Percentiles rank a stretch among this genome's conserved stretches.
phyloP scores from a whole-genome alignment of 23 red algal species.

The Gracilariopsis chorda region DNA sequence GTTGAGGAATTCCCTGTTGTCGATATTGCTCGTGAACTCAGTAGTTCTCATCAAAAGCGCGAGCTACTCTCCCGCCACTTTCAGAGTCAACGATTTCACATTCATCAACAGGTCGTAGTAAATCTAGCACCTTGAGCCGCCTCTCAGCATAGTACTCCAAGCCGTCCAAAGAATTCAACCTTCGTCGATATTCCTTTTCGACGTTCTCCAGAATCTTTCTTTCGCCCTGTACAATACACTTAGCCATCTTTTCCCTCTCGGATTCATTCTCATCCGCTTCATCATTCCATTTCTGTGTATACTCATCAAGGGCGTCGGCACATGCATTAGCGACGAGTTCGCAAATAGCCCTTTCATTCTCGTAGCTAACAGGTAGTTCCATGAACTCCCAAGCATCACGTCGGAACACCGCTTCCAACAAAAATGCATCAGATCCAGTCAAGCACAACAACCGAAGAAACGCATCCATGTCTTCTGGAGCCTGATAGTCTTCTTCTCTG shows the following conservation, averaged over 20 bases:
- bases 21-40: not conserved
- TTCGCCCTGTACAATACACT: constrained; percentile 47
- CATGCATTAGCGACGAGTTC: constrained; percentile 76
- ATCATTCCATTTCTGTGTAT: not conserved
- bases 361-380: constrained; percentile 68
- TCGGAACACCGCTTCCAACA: constrained; percentile 93
- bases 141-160: constrained; percentile 95
- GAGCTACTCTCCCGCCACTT: constrained; percentile 33
- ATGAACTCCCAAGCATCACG: constrained; percentile 81
- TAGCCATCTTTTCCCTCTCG: constrained; percentile 39
- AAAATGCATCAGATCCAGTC: constrained; percentile 64
- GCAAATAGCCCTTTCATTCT: constrained; percentile 82
- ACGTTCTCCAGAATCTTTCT: constrained; percentile 42
- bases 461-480: constrained; percentile 62
- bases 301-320: constrained; percentile 68
- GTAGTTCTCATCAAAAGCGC: constrained; percentile 73
- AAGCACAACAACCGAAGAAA: constrained; percentile 89
- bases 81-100: constrained; percentile 90
- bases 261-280: not conserved
- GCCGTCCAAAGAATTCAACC: constrained; percentile 42
- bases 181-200: constrained; percentile 25
- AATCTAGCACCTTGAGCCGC: constrained; percentile 81
- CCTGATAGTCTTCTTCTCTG: not conserved
- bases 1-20: too few relatives aligned
- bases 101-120: constrained; percentile 87